These are phyloP conservation scores for Protostelium mycophagum DNA, from an alignment of 78 protist genomes.

Conservation along the genomic window DNA sequence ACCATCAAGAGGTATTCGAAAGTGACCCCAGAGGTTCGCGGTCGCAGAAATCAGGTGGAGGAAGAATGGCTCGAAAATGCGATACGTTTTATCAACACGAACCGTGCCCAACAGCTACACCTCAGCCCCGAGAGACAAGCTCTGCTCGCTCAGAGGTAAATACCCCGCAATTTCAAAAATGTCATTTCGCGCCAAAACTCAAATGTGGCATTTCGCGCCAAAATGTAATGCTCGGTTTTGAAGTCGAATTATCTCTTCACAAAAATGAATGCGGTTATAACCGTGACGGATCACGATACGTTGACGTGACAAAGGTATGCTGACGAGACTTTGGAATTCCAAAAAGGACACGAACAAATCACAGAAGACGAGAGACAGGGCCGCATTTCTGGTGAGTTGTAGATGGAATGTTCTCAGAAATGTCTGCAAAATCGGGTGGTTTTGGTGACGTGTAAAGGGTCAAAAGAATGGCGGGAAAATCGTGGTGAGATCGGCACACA, in stretches of 20 bases:
- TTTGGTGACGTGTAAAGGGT: too few relatives aligned
- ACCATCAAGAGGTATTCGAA: conserved; percentile 46
- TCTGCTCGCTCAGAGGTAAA: conserved; percentile 6
- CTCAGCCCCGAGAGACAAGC: background rate
- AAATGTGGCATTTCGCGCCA: background rate
- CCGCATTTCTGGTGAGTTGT: too few relatives aligned
- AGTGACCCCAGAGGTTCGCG: background rate
- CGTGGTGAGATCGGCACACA: background rate
- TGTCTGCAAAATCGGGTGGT: too few relatives aligned
- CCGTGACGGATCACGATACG: too few relatives aligned
- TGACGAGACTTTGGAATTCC: background rate
- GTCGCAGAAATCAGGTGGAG: conserved; percentile 3
- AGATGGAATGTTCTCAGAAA: too few relatives aligned
- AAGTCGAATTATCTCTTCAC: too few relatives aligned
- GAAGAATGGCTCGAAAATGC: conserved; percentile 15
- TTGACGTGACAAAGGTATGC: background rate
- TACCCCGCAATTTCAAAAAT: background rate
- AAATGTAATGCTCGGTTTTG: conserved; percentile 28
- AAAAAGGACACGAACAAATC: background rate
- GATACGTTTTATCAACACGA: background rate
- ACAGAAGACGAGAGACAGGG: background rate
- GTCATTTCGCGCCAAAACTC: background rate
- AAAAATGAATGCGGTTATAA: too few relatives aligned
- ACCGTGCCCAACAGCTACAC: background rate
- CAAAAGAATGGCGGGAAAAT: conserved; percentile 1